These are phyloP conservation scores for Tremella mesenterica DNA, from an alignment of 768 basidiomycete genomes.

Conservation along the genomic window DNA sequence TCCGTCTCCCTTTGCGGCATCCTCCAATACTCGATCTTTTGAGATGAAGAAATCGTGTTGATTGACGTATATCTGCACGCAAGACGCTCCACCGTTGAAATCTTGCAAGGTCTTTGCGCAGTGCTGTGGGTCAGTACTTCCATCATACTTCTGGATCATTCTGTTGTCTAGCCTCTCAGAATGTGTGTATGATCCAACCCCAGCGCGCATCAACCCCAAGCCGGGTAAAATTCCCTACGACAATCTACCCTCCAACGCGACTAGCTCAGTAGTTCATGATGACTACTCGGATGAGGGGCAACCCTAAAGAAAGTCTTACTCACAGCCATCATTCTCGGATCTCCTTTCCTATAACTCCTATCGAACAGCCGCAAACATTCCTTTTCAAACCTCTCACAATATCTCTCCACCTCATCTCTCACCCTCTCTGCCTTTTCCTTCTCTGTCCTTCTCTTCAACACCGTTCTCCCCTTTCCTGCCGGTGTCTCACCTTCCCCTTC, in stretches of 20 bases:
- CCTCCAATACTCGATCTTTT: constrained; percentile 61
- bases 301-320: too few species aligned
- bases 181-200: too few species aligned
- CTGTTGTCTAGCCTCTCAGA: not conserved
- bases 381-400: constrained; percentile 98
- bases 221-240: too few species aligned
- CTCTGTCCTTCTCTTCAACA: constrained; percentile 60
- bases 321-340: constrained; percentile 98
- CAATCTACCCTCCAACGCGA: not conserved
- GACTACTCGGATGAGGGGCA: too few species aligned
- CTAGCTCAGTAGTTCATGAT: not conserved
- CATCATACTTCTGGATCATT: not conserved
- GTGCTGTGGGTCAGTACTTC: constrained; percentile 53
- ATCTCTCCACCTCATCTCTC: constrained; percentile 83
- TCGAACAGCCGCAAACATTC: constrained; percentile 96
- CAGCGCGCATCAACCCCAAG: too few species aligned
- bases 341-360: constrained; percentile 87
- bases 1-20: constrained; percentile 48
- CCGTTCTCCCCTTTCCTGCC: constrained; percentile 50
- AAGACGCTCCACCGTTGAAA: constrained; percentile 94
- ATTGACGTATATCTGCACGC: constrained; percentile 97
- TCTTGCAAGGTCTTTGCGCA: constrained; percentile 93
- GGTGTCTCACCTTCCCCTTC: constrained; percentile 9
- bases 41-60: constrained; percentile 98
- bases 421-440: constrained; percentile 63